Base-by-base conservation (phyloP, 768 basidiomycete genomes). In the Tricholoma saponaceum region DNA sequence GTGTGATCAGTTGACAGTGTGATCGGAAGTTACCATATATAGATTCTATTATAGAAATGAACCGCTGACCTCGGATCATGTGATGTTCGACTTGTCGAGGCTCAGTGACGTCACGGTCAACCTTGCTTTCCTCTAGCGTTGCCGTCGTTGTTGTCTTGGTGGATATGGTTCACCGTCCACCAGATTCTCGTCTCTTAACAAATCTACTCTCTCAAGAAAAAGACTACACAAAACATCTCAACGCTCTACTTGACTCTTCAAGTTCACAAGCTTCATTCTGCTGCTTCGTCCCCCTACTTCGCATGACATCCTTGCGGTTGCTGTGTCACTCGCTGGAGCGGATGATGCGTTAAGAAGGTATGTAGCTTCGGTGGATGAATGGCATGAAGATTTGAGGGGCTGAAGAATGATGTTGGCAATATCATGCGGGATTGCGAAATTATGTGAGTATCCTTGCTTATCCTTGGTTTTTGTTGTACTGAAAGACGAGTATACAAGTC, bases 391-490 rank as follows among this genome's bases (percentile, higher is more conserved):
- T 56, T 76, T 92, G 59, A 76, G 74, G 58, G 70, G 69, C 74
- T 88, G 54, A 89, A 93, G 70, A 87, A 90, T 46, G 89, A 90
- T 56, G 82, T 92, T 4, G 77, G 75, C 4, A 85, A 83, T 61
- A 76, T 92, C 53, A 72, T 89, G 58, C 74, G 88, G 5, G 91
- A 93, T 70, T 75, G 89, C 47, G 90, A 93, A 63, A 93, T 94
- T 60, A 77, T 92, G 91, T 92, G 60, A 66, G 88, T n/a, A n/a
- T n/a, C n/a, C n/a, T n/a, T n/a, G n/a, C n/a, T n/a, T 79, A 10
- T 44, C 47, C 5, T 49, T 47, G 9, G 22, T 20, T 41, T 33
- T 28, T 35, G 32, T 4, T 46, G 9, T 32, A 25, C 18, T 44
- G 25, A n/a, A n/a, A n/a, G n/a, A n/a, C n/a, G n/a, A n/a, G n/a